Conservation (phyloP, 2,329 filamentous ascomycete species). For the Xylariaceae sp. region DNA sequence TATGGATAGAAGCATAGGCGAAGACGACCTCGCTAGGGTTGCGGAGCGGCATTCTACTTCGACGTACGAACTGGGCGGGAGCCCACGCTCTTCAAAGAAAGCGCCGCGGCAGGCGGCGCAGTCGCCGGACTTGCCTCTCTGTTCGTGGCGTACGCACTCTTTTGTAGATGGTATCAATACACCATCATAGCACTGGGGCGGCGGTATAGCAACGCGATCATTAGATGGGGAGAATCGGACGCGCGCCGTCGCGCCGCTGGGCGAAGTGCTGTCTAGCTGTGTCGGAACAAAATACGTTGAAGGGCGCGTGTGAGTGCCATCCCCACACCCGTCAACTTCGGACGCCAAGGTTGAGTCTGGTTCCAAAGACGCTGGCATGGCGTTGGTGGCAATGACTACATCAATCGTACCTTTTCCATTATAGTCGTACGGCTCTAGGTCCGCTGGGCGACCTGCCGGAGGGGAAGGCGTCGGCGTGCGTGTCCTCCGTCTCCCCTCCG, state of each 20-base stretch:
- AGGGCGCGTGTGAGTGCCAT: neutral
- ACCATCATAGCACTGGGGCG: conserved; percentile 13
- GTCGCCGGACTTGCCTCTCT: neutral
- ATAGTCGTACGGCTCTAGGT: neutral
- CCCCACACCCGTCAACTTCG: neutral
- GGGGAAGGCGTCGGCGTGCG: neutral
- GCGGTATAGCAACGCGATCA: conserved; percentile 5
- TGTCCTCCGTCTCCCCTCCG: neutral
- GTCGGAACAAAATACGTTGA: conserved; percentile 5
- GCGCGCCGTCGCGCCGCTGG: conserved; percentile 5
- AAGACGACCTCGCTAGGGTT: neutral
- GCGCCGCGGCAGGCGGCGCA: conserved; percentile 3
- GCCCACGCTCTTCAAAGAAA: conserved; percentile 18
- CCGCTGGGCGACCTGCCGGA: neutral
- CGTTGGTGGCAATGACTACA: neutral
- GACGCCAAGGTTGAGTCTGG: neutral
- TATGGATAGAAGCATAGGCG: conserved; percentile 13
- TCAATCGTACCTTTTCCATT: neutral
- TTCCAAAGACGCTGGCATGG: neutral
- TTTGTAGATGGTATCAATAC: conserved; percentile 2
- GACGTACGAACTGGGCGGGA: conserved; percentile 16
- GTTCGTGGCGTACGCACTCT: neutral
- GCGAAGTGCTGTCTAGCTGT: neutral
- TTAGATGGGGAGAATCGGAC: conserved; percentile 12
- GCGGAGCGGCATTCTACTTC: conserved; percentile 7